These are phyloP conservation scores for Xylariaceae sp. DNA, from an alignment of 2,329 filamentous ascomycete species.

Conservation along the genomic window DNA sequence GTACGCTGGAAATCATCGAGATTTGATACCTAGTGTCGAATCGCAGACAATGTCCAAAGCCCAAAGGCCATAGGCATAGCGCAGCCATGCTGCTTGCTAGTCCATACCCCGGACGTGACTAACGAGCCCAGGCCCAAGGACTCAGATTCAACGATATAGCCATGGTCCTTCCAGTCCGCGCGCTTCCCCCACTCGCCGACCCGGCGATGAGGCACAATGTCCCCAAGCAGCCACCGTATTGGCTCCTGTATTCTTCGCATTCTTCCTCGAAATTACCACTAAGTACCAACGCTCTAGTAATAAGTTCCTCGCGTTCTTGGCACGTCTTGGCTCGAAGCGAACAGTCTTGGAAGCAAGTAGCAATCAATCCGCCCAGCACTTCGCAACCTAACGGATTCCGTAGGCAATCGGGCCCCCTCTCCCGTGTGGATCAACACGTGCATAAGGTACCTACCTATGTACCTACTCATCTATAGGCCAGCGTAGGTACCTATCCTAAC, in stretches of 20 bases:
- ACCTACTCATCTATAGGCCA: neutral
- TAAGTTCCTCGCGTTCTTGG: neutral
- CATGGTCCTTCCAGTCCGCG: neutral
- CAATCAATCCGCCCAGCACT: neutral
- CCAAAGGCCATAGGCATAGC: neutral
- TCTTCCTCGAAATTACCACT: neutral
- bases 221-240: neutral
- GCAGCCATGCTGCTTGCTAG: neutral
- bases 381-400: too few species aligned
- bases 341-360: neutral
- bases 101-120: neutral
- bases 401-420: too few species aligned
- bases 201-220: neutral
- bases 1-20: too few species aligned
- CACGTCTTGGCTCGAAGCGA: too few species aligned
- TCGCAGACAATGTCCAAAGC: too few species aligned
- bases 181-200: neutral
- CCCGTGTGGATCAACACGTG: neutral
- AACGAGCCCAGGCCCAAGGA: neutral
- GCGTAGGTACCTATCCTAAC: neutral
- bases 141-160: neutral
- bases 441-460: neutral
- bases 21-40: too few species aligned
- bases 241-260: neutral
- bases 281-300: neutral